Evolutionary conservation across 352 stramenopile genomes (phyloP), one percentile per base, ranked within the genome.

Genomic region (Phytophthora pseudosyringae): DNA sequence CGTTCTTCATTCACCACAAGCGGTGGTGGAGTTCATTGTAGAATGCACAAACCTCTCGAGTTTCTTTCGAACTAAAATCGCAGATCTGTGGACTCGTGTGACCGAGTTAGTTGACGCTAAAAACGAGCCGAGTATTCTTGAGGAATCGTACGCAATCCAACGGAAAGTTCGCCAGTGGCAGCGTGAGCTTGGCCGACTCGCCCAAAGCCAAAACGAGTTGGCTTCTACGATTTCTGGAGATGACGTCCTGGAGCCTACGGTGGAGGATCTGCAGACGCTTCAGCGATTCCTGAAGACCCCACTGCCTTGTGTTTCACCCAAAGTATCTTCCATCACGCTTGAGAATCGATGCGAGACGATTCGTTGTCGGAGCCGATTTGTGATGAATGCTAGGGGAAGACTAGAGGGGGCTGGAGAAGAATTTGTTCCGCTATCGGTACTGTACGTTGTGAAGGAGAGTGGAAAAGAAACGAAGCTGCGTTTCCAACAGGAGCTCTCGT

Each of bases 401-500:
- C 11, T 59, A 10, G 18, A 51, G 9, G 25, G 53, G 1, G n/a
- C 10, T 15, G 45, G 35, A 32, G 8, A 33, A 18, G 47, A 54
- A 7, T 49, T 56, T n/a, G 21, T 59, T 5, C 33, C 36, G 13
- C 41, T 76, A 15, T 71, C 59, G 0, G 49, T 77, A 3, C 2
- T 77, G 6, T 60, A 62, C 5, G 12, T 74, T n/a, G 39, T 58
- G 10, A 48, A 64, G 28, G 35, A 47, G 5, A 46, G 4, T 25
- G 53, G 16, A 8, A 38, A 66, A 3, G 44, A 56, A 5, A 4
- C 15, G 0, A 29, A 52, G 3, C 25, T 36, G 13, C 38, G 32
- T 11, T 71, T 71, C 11, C 65, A 74, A 21, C 54, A 77, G 11
- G 69, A 77, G n/a, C 39, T 71, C 0, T 57, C 55, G 0, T 55